Conservation (phyloP, 2,329 filamentous ascomycete genomes). For the Cercospora brassicicola region DNA sequence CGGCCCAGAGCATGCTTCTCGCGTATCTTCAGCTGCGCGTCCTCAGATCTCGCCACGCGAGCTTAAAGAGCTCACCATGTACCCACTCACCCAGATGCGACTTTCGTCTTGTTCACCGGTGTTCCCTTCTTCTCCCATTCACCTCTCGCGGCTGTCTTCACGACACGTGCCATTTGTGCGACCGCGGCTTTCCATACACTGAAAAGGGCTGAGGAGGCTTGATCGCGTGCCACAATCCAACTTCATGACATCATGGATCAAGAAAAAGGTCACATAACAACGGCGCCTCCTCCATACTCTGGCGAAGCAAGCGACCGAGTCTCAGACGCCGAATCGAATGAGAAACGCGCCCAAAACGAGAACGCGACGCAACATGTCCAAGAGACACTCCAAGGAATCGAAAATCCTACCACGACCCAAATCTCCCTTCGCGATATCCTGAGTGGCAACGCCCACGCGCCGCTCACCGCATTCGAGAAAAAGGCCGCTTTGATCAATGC, state of each 20-base stretch:
- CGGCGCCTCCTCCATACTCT: neutral
- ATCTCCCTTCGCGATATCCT: slow-evolving; percentile 12
- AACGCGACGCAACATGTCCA: slow-evolving; percentile 1
- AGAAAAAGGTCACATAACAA: slow-evolving; percentile 3
- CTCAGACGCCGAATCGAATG: slow-evolving; percentile 1
- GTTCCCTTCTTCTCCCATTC: neutral
- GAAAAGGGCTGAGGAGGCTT: neutral
- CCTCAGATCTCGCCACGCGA: neutral
- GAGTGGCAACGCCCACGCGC: slow-evolving; percentile 9
- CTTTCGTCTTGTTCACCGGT: neutral
- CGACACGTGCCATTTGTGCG: neutral
- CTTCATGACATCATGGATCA: slow-evolving; percentile 5
- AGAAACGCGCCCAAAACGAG: neutral
- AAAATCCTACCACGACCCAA: slow-evolving; percentile 9
- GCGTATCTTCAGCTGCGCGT: slow-evolving; percentile 2
- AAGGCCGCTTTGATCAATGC: slow-evolving; percentile 48
- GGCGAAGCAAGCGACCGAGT: neutral
- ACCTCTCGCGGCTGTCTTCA: neutral
- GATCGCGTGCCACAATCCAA: neutral
- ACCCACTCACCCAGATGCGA: neutral
- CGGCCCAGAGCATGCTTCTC: neutral
- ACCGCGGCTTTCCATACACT: neutral
- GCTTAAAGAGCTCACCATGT: slow-evolving; percentile 1
- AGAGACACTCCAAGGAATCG: neutral
- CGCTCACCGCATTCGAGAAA: slow-evolving; percentile 44